These are phyloP conservation scores for Starmera stellimalicola DNA, from an alignment of 1,139 yeast species.

Conservation along the genomic window DNA sequence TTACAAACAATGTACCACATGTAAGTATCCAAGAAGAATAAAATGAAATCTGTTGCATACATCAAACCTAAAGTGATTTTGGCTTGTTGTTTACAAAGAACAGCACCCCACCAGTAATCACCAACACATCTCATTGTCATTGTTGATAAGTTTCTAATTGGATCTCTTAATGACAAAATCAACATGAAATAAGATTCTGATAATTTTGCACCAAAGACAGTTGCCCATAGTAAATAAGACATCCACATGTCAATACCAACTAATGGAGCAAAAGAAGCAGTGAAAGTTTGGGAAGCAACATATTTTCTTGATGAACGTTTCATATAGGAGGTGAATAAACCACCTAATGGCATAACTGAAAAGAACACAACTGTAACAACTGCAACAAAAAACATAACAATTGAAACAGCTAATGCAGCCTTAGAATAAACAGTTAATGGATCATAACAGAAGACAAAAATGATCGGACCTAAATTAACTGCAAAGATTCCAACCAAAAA, in stretches of 20 bases:
- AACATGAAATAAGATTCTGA: constrained; percentile 89
- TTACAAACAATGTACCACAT: constrained; percentile 97
- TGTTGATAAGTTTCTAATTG: constrained; percentile 65
- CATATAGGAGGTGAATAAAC: constrained; percentile 88
- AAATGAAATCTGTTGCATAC: constrained; percentile 82
- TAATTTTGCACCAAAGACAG: constrained; percentile 83
- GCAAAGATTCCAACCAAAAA: constrained; percentile 60
- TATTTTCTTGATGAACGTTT: constrained; percentile 82
- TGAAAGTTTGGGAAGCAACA: constrained; percentile 91
- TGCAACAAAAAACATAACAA: constrained; percentile 86
- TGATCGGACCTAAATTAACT: constrained; percentile 76
- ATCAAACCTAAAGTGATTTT: constrained; percentile 84
- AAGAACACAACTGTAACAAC: constrained; percentile 77
- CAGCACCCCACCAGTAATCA: constrained; percentile 78
- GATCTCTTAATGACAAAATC: constrained; percentile 87
- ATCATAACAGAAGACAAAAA: constrained; percentile 79
- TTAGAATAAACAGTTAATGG: constrained; percentile 59
- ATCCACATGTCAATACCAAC: constrained; percentile 92
- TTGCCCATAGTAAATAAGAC: constrained; percentile 84
- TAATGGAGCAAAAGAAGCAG: constrained; percentile 80
- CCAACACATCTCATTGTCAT: constrained; percentile 75
- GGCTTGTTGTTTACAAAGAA: constrained; percentile 76
- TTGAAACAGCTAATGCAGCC: constrained; percentile 74
- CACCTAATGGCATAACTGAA: constrained; percentile 95
- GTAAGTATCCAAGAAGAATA: constrained; percentile 97